Conservation (phyloP, 2,329 filamentous ascomycete species). For the Penicillium sp. region DNA sequence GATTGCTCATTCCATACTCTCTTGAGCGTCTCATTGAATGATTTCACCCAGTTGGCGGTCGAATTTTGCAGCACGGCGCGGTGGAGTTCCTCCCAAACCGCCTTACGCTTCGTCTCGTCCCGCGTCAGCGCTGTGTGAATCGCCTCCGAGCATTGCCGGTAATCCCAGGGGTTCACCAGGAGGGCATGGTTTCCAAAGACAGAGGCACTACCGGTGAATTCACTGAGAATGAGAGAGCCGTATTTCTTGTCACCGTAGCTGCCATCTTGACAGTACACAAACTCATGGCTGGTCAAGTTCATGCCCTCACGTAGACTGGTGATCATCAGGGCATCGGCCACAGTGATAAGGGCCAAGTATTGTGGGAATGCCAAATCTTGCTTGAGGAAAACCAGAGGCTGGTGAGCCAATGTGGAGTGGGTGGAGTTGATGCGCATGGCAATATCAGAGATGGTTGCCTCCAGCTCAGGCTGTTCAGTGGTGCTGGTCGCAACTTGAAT, state of each 20-base stretch:
- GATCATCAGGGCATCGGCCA: constrained; percentile 91
- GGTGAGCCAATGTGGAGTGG: constrained; percentile 87
- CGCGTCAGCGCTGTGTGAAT: constrained; percentile 84
- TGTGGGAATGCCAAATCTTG: constrained; percentile 93
- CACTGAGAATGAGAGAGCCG: constrained; percentile 86
- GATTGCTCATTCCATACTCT: constrained; percentile 82
- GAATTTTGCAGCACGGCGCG: constrained; percentile 77
- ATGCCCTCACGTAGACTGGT: constrained; percentile 95
- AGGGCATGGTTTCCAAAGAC: constrained; percentile 81
- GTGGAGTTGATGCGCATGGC: constrained; percentile 91
- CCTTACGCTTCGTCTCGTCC: constrained; percentile 69
- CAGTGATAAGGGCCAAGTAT: constrained; percentile 86
- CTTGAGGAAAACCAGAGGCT: constrained; percentile 89
- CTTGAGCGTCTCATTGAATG: constrained; percentile 70
- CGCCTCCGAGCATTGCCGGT: constrained; percentile 80
- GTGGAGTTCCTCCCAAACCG: constrained; percentile 74
- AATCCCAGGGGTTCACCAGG: constrained; percentile 94
- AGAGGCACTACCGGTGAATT: constrained; percentile 90
- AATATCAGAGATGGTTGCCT: constrained; percentile 88
- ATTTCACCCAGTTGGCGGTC: constrained; percentile 81
- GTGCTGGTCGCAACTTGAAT: constrained; percentile 93
- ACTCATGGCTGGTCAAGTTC: constrained; percentile 95
- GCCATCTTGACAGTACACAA: constrained; percentile 89
- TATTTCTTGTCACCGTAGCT: constrained; percentile 72
- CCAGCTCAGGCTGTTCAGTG: constrained; percentile 82